Evolutionary conservation across 345 rosid species (phyloP).

Genomic region (Sisymbrium altissimum): DNA sequence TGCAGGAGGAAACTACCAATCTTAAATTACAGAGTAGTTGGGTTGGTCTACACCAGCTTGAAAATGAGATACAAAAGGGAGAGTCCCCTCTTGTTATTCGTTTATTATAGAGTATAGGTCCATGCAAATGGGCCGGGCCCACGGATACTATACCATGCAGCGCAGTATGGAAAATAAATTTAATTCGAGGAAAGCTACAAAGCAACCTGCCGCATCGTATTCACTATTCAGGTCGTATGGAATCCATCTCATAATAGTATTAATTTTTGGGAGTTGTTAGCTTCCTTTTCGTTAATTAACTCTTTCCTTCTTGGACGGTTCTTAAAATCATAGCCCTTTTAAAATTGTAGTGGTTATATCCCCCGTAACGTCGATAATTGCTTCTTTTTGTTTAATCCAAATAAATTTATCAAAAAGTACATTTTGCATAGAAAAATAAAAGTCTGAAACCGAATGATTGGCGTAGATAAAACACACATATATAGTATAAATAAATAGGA

Average conservation of each 20-base stretch:
- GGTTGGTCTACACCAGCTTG: not conserved
- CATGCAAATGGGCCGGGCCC: not conserved
- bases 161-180: not conserved
- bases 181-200: not conserved
- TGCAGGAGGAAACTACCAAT: not conserved
- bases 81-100: not conserved
- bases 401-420: not conserved
- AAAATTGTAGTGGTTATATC: not conserved
- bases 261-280: conserved; percentile 17
- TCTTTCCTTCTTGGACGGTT: not conserved
- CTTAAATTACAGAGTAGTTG: not conserved
- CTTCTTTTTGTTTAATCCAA: not conserved
- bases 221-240: not conserved
- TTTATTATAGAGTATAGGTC: too few species aligned
- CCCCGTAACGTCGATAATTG: not conserved
- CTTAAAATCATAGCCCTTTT: not conserved
- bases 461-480: not conserved
- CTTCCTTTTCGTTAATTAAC: conserved; percentile 1
- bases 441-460: not conserved
- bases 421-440: not conserved
- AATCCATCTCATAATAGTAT: not conserved
- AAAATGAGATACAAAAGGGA: too few species aligned
- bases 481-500: not conserved
- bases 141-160: not conserved
- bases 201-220: not conserved